Evolutionary conservation across 345 rosid species (phyloP).

Genomic region (Leavenworthia alabamica): DNA sequence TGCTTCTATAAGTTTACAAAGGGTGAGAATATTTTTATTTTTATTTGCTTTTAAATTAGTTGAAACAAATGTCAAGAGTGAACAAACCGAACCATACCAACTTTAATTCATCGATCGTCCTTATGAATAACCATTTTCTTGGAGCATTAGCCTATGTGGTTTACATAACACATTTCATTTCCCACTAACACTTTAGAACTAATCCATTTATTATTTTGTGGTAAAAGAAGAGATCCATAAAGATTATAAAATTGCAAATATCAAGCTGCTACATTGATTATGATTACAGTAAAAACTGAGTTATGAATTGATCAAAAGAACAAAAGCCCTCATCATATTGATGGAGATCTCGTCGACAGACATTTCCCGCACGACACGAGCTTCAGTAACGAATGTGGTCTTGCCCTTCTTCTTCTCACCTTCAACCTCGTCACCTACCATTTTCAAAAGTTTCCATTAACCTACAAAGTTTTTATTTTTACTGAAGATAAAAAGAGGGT

Average conservation of each 20-base stretch:
- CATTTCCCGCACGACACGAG: constrained; percentile 78
- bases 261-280: constrained; percentile 24
- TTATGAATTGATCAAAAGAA: constrained; percentile 3
- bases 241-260: constrained; percentile 3
- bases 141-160: neutral
- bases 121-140: neutral
- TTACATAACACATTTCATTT: neutral
- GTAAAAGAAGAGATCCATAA: constrained; percentile 16
- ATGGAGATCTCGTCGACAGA: constrained; percentile 59
- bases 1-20: too few relatives aligned
- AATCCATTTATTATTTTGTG: constrained; percentile 21
- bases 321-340: constrained; percentile 17
- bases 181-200: neutral
- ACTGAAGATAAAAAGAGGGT: neutral
- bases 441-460: neutral
- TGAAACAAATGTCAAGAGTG: neutral
- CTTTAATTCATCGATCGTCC: neutral
- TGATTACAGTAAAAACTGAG: constrained; percentile 21
- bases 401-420: constrained; percentile 42
- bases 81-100: neutral
- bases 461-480: neutral
- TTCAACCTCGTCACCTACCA: constrained; percentile 70
- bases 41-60: neutral
- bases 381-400: constrained; percentile 57
- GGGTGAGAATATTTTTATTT: too few relatives aligned